Evolutionary conservation across 495 filamentous ascomycete species (phyloP).

Genomic region (Trichoderma asperelloides): DNA sequence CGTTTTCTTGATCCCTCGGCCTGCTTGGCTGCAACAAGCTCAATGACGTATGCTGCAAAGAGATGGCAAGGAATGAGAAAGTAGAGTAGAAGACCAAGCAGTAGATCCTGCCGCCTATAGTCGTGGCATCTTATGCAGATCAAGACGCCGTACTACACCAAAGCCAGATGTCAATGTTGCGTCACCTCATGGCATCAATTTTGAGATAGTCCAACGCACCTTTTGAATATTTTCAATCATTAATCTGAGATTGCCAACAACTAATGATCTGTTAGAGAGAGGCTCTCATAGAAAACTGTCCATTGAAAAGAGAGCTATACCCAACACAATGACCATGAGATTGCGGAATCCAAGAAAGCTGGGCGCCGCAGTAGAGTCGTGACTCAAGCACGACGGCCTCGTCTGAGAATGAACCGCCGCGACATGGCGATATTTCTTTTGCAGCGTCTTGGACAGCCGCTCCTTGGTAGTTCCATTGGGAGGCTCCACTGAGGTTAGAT

Average conservation of each 20-base stretch:
- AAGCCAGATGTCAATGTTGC: constrained; percentile 14
- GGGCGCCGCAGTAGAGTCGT: constrained; percentile 61
- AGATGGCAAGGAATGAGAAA: constrained; percentile 82
- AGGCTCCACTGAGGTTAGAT: constrained; percentile 4
- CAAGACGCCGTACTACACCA: constrained; percentile 75
- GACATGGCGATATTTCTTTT: constrained; percentile 75
- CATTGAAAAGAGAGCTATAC: constrained; percentile 34
- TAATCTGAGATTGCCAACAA: constrained; percentile 85
- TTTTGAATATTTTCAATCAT: constrained; percentile 97
- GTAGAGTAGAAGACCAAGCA: constrained; percentile 67
- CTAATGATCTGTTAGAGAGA: constrained; percentile 28
- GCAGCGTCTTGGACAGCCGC: constrained; percentile 18
- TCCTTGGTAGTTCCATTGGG: constrained; percentile 9
- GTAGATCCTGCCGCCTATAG: constrained; percentile 68
- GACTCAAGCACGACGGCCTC: constrained; percentile 73
- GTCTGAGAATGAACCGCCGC: constrained; percentile 68
- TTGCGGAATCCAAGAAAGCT: constrained; percentile 93
- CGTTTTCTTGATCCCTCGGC: constrained; percentile 58
- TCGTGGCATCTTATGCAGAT: constrained; percentile 89
- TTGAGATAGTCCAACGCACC: constrained; percentile 34
- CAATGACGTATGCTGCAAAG: constrained; percentile 80
- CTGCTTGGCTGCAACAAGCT: constrained; percentile 66
- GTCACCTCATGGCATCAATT: constrained; percentile 4
- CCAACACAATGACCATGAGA: constrained; percentile 86
- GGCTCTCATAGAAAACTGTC: neutral